Evolutionary conservation across 805 yeast genomes (phyloP), one percentile per base, ranked within the genome.

Genomic region (Candida manassasensis): DNA sequence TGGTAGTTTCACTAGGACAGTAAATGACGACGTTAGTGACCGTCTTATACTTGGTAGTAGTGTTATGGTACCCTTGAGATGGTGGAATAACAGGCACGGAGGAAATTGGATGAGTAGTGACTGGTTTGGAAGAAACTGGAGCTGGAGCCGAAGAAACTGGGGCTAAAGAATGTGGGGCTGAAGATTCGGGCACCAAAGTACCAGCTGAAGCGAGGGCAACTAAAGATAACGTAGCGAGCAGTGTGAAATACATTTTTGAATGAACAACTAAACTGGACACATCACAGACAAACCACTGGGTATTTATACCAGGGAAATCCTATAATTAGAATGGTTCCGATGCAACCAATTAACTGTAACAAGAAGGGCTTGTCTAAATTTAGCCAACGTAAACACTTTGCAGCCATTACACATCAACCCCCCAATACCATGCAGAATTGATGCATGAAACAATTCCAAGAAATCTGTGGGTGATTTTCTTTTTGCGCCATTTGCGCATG

Each of bases 1-100:
- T 49, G 42, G 72, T 64, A 48, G 93, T 84, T 36, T 89, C 62
- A 41, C 52, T 63, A 55, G 90, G 89, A 64, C 90, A 83, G 79
- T 77, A 81, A 48, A 89, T 82, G 62, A 35, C 36, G 33, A 21
- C 40, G 29, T 40, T 42, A 27, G 82, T 75, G 51, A 79, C 83
- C 39, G 76, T 77, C 34, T 54, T 42, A 38, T 68, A 18, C 12
- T 21, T 67, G 42, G 70, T 61, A 52, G 62, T 48, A 51, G 69
- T 59, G 44, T 69, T 53, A 46, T 61, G 55, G 58, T 66, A 60
- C 32, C 25, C 25, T 11, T 9, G n/a, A 11, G 14, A 17, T 29
- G 34, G 21, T 35, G 29, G 24, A 10, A 36, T 26, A 6, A 37
- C 19, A 34, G 21, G 29, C 21, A 29, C 29, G 18, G 28, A n/a